Percentiles rank a stretch among this genome's conserved stretches.
Conservation (phyloP, 768 basidiomycete species). For the Pleurotus djamor region DNA sequence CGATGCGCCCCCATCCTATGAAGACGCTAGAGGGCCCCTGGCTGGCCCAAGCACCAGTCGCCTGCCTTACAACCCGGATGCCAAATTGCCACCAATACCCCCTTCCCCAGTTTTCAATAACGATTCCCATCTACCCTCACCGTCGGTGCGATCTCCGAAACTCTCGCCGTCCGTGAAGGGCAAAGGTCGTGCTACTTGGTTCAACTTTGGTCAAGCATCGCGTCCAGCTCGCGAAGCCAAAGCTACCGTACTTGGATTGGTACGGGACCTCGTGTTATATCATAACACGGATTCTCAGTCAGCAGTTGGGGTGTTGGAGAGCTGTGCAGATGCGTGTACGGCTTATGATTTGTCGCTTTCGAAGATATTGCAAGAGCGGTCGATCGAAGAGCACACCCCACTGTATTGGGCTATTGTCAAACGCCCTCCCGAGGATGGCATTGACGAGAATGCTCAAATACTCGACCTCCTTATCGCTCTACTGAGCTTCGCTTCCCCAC, state of each 20-base stretch:
- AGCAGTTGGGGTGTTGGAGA: conserved; percentile 48
- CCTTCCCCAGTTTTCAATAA: neutral
- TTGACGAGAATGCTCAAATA: conserved; percentile 22
- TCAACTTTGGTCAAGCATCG: conserved; percentile 26
- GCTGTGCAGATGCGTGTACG: conserved; percentile 61
- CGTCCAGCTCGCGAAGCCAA: conserved; percentile 47
- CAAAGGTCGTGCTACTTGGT: conserved; percentile 24
- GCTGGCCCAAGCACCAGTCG: neutral
- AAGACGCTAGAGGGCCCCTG: conserved; percentile 14
- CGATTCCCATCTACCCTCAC: neutral
- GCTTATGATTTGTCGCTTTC: conserved; percentile 49
- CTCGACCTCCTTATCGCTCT: conserved; percentile 47
- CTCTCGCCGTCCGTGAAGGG: neutral
- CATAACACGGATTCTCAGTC: conserved; percentile 21
- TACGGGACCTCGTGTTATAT: conserved; percentile 54
- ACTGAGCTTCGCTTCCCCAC: conserved; percentile 48
- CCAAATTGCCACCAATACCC: neutral
- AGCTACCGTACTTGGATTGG: conserved; percentile 47
- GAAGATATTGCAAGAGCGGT: conserved; percentile 56
- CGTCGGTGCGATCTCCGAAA: neutral
- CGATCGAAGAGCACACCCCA: conserved; percentile 63
- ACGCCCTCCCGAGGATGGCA: conserved; percentile 34
- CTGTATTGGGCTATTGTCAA: conserved; percentile 77
- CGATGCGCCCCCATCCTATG: conserved; percentile 40
- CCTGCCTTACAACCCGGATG: neutral